Base-by-base conservation (phyloP, 495 filamentous ascomycete species). In the Xylaria castorea region DNA sequence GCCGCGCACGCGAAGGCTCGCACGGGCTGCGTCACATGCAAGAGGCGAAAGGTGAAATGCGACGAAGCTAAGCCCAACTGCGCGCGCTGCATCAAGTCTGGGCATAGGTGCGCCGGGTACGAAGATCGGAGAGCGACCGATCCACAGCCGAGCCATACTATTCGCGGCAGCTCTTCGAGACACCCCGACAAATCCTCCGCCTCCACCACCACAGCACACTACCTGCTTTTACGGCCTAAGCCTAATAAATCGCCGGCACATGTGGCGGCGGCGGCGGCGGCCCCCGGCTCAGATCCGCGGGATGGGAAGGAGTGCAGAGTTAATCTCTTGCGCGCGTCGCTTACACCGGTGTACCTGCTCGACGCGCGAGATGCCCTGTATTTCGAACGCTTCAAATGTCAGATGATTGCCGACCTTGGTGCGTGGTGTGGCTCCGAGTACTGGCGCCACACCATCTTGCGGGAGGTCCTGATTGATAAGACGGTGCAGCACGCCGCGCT, bases 61-160 rank as follows among this genome's bases (percentile, higher is more conserved):
- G 88, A 89, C 71, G 89, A 91, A 77, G 79, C 75, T 16, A 85
- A 85, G 67, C 89, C 88, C 44, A 83, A 76, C n/a, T 91, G 89
- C 74, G 80, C 79, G 25, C 81, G 84, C 67, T 91, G 89, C 74
- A 75, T 85, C 48, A 87, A 82, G 68, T 83, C 86, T 11, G 84
- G 88, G 36, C 83, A 87, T 27, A 75, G 80, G 42, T 91, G 89
- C 76, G 88, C 85, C 70, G 88, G 88, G 25, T 89, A 89, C 70
- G 84, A 81, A 5, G 74, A 72, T 38, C 9, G 40, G 55, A 68
- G 44, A 44, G 62, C 18, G 2, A 62, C 40, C 70, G 61, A 46
- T 53, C 70, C 38, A 36, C 65, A 20, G 60, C 53, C 53, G 53
- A 58, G 30, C n/a, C 48, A 22, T 22, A 16, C 57, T n/a, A n/a